phyloP scores from a whole-genome alignment of 2,329 filamentous ascomycete species.

The Dothiorella sarmentorum region DNA sequence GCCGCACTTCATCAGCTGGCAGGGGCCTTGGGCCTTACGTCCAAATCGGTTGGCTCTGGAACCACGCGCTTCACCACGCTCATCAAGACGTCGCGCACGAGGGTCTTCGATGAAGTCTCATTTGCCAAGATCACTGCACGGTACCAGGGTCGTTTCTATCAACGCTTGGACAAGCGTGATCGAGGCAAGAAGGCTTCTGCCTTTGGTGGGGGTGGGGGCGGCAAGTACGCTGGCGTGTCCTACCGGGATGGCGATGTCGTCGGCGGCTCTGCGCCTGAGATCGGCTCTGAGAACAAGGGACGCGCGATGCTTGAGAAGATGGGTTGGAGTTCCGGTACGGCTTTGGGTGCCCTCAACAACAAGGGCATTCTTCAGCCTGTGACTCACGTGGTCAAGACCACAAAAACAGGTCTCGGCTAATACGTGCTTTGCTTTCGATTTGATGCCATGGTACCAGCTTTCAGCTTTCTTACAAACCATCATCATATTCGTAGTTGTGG shows the following conservation, averaged over 20 bases:
- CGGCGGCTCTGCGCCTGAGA: slow-evolving; percentile 77
- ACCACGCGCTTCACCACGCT: slow-evolving; percentile 72
- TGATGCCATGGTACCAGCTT: background rate
- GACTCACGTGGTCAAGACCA: slow-evolving; percentile 79
- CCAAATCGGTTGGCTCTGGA: slow-evolving; percentile 75
- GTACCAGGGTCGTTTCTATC: slow-evolving; percentile 8
- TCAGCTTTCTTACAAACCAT: background rate
- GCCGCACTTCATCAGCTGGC: slow-evolving; percentile 79
- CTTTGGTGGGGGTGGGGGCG: slow-evolving; percentile 38
- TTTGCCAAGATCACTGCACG: slow-evolving; percentile 42
- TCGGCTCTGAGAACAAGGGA: slow-evolving; percentile 78
- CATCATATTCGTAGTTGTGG: no score
- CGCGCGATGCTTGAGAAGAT: slow-evolving; percentile 91
- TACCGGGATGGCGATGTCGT: slow-evolving; percentile 86
- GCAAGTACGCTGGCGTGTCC: slow-evolving; percentile 45
- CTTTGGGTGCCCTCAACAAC: slow-evolving; percentile 75
- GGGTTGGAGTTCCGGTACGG: slow-evolving; percentile 89
- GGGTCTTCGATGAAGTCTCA: slow-evolving; percentile 55
- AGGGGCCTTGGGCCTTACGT: slow-evolving; percentile 71
- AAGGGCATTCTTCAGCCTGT: slow-evolving; percentile 87
- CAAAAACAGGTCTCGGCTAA: slow-evolving; percentile 75
- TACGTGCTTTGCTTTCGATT: background rate
- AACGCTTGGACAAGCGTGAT: slow-evolving; percentile 5
- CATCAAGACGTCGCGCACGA: slow-evolving; percentile 68
- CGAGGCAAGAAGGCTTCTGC: slow-evolving; percentile 18